phyloP scores from a whole-genome alignment of 2,329 filamentous ascomycete species.

The Phialophora macrospora region DNA sequence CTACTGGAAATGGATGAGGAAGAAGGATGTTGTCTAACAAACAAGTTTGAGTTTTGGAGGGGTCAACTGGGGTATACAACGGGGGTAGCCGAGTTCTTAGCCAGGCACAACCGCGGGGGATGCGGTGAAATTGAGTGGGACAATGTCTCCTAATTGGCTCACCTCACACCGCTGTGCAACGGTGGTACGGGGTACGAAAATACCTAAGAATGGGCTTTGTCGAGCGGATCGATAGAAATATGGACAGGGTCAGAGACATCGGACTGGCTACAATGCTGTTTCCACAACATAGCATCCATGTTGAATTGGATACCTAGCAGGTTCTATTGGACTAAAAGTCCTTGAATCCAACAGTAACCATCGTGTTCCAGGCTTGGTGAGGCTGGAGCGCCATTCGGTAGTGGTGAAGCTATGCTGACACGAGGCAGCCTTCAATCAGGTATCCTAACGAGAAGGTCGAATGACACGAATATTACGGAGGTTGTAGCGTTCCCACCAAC shows the following conservation, averaged over 20 bases:
- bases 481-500: background rate
- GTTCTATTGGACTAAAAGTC: background rate
- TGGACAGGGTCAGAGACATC: background rate
- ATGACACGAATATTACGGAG: background rate
- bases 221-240: background rate
- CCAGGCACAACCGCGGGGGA: conserved; percentile 6
- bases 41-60: background rate
- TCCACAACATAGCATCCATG: background rate
- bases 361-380: background rate
- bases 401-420: background rate
- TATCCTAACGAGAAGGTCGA: background rate
- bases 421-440: background rate
- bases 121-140: background rate
- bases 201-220: background rate
- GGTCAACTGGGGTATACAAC: background rate
- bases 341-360: background rate
- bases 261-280: too few species aligned
- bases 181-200: background rate
- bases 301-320: background rate
- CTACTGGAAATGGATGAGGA: background rate
- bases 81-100: background rate
- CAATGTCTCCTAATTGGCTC: background rate
- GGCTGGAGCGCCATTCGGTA: background rate
- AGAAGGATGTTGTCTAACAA: background rate
- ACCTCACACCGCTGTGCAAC: background rate